A percentile compares a stretch with the other conserved stretches of the same genome.
Evolutionary conservation across 495 filamentous ascomycete species (phyloP).

Genomic region (Penicillium malachiteum): DNA sequence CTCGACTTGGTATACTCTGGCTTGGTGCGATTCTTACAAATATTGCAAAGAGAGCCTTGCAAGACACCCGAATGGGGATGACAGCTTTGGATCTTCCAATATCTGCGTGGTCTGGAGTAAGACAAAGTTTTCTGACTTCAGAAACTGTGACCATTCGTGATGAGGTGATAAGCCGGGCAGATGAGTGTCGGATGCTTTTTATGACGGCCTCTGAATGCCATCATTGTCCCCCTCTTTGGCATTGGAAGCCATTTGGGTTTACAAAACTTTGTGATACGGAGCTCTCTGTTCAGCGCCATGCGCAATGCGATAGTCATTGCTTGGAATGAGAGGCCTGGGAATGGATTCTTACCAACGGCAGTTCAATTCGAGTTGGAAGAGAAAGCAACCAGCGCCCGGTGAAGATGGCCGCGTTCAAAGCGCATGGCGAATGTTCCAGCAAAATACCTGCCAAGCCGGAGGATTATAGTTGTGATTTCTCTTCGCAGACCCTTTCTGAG

Average conservation of each 20-base stretch:
- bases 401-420: constrained; percentile 1
- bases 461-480: constrained; percentile 8
- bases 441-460: not conserved
- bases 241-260: constrained; percentile 28
- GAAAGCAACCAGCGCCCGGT: constrained; percentile 6
- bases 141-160: constrained; percentile 4
- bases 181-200: constrained; percentile 30
- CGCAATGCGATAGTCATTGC: constrained; percentile 21
- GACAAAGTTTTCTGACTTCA: constrained; percentile 23
- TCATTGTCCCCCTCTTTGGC: constrained; percentile 17
- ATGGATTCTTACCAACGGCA: constrained; percentile 20
- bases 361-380: constrained; percentile 16
- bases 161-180: constrained; percentile 21
- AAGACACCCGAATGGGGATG: constrained; percentile 16
- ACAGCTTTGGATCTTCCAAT: constrained; percentile 19
- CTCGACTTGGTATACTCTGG: constrained; percentile 23
- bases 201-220: constrained; percentile 22
- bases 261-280: constrained; percentile 25
- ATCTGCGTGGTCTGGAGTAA: constrained; percentile 22
- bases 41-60: constrained; percentile 17
- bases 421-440: not conserved
- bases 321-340: constrained; percentile 27
- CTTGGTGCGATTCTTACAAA: constrained; percentile 24
- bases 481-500: constrained; percentile 4
- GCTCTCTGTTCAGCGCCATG: constrained; percentile 22